These are phyloP conservation scores for Kwoniella shandongensis DNA, from an alignment of 768 basidiomycete species.

Conservation along the genomic window DNA sequence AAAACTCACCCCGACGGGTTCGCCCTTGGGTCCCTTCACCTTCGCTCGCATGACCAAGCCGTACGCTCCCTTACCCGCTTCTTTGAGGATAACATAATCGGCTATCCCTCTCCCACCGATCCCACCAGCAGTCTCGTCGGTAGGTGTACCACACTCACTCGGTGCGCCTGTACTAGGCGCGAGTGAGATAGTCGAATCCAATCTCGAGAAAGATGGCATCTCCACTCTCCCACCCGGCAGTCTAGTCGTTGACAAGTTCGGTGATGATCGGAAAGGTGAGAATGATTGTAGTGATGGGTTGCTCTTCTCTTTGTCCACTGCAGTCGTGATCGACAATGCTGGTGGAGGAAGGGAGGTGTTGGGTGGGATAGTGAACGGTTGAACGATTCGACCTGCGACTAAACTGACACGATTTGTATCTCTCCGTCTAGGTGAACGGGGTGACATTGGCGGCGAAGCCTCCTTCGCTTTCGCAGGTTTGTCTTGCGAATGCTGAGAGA, in stretches of 20 bases:
- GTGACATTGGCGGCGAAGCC: constrained; percentile 33
- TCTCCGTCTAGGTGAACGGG: constrained; percentile 37
- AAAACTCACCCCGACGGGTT: constrained; percentile 70
- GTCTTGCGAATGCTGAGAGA: constrained; percentile 22
- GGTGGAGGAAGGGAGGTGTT: constrained; percentile 45
- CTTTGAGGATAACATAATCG: constrained; percentile 79
- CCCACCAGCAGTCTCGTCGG: constrained; percentile 51
- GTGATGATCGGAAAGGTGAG: constrained; percentile 48
- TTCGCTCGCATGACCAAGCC: constrained; percentile 88
- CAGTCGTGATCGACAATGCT: constrained; percentile 5
- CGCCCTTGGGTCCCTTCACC: constrained; percentile 71
- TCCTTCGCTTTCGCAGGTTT: constrained; percentile 15
- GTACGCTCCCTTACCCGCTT: constrained; percentile 92
- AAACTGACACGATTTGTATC: constrained; percentile 43
- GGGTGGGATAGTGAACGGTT: constrained; percentile 48
- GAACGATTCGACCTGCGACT: constrained; percentile 48
- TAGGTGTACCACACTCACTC: constrained; percentile 50
- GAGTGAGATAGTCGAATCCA: constrained; percentile 46
- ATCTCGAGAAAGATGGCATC: constrained; percentile 26
- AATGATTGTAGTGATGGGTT: constrained; percentile 46
- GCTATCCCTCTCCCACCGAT: constrained; percentile 72
- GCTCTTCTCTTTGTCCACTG: too few relatives aligned
- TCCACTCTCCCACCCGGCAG: constrained; percentile 4
- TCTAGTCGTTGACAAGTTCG: constrained; percentile 16
- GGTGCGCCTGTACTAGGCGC: constrained; percentile 52